A percentile compares a stretch with the other conserved stretches of the same genome.
phyloP scores from a whole-genome alignment of 2,329 filamentous ascomycete species.

The Lithohypha guttulata region DNA sequence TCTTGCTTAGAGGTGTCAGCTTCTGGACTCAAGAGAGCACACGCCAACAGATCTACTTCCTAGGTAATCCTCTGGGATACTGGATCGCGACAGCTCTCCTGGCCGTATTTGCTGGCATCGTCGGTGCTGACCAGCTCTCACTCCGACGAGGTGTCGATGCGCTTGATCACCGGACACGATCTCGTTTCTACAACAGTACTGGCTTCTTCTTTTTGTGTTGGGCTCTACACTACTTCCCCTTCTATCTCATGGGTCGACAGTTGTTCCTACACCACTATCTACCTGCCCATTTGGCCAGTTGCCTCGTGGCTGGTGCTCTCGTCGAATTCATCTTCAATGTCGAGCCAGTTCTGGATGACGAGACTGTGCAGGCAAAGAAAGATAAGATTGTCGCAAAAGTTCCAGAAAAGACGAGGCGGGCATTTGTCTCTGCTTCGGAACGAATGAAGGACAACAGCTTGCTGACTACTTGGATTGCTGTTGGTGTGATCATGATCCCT shows the following conservation, averaged over 20 bases:
- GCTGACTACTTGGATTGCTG: slow-evolving; percentile 67
- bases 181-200: slow-evolving; percentile 92
- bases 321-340: slow-evolving; percentile 94
- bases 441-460: slow-evolving; percentile 70
- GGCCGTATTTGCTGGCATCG: slow-evolving; percentile 84
- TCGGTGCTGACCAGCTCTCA: slow-evolving; percentile 86
- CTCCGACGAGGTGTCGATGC: slow-evolving; percentile 87
- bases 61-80: slow-evolving; percentile 94
- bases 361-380: slow-evolving; percentile 27
- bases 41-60: slow-evolving; percentile 93
- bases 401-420: slow-evolving; percentile 37
- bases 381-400: slow-evolving; percentile 29
- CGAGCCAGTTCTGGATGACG: slow-evolving; percentile 52
- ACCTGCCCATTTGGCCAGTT: slow-evolving; percentile 83
- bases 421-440: slow-evolving; percentile 68
- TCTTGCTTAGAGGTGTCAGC: slow-evolving; percentile 90
- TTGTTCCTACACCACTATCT: slow-evolving; percentile 97
- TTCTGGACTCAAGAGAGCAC: slow-evolving; percentile 99
- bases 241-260: slow-evolving; percentile 96
- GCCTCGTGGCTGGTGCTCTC: slow-evolving; percentile 78
- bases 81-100: slow-evolving; percentile 89
- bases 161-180: slow-evolving; percentile 80
- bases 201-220: slow-evolving; percentile 98
- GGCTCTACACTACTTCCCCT: slow-evolving; percentile 94
- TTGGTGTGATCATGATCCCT: slow-evolving; percentile 54